Evolutionary conservation across 495 filamentous ascomycete genomes (phyloP).

Genomic region (Sordaria brevicollis): DNA sequence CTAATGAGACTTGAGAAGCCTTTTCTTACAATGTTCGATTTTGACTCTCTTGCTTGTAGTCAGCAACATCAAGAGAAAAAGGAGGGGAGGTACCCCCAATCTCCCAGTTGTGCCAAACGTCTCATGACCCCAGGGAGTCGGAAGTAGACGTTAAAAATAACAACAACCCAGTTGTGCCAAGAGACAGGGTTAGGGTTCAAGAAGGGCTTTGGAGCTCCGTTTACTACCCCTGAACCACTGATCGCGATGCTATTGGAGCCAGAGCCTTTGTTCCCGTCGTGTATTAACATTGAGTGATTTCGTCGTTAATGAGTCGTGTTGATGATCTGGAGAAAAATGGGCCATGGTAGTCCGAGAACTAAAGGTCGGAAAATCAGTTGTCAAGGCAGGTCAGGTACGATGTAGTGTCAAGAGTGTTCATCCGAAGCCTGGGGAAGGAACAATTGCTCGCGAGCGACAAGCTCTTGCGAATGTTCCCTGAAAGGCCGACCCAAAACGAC

Average conservation of each 20-base stretch:
- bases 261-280: too few species aligned
- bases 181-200: background rate
- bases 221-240: background rate
- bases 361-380: too few species aligned
- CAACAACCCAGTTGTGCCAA: background rate
- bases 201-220: background rate
- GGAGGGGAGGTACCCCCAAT: background rate
- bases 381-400: background rate
- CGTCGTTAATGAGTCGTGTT: background rate
- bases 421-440: background rate
- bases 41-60: too few species aligned
- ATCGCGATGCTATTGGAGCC: too few species aligned
- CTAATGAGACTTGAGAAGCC: too few species aligned
- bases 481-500: background rate
- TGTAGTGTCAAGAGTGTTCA: background rate
- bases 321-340: background rate
- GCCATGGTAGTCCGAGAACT: too few species aligned
- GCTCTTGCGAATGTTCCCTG: background rate
- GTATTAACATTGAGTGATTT: too few species aligned
- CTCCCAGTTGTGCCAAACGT: background rate
- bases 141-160: too few species aligned
- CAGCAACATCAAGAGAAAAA: too few species aligned
- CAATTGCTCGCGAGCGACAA: too few species aligned
- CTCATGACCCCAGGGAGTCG: too few species aligned
- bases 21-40: too few species aligned